These are phyloP conservation scores for Cordyceps cicadae DNA, from an alignment of 2,329 filamentous ascomycete genomes.

Conservation along the genomic window DNA sequence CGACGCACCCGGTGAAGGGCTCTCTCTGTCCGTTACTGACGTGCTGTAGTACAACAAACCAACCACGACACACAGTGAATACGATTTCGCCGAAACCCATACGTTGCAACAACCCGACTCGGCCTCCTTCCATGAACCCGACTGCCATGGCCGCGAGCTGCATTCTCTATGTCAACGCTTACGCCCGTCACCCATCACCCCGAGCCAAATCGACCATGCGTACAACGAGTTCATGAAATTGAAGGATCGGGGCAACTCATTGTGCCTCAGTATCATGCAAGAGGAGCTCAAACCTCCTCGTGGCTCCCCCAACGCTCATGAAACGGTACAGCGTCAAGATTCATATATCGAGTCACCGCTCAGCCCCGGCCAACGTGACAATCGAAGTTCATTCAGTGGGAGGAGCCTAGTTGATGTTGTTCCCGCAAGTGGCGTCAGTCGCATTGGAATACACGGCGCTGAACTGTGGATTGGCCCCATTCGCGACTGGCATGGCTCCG, in stretches of 20 bases:
- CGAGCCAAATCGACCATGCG: conserved; percentile 33
- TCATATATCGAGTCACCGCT: conserved; percentile 24
- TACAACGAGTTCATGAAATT: conserved; percentile 37
- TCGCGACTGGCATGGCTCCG: conserved; percentile 35
- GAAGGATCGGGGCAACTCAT: conserved; percentile 29
- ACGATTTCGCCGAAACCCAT: neutral
- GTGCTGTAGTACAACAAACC: conserved; percentile 3
- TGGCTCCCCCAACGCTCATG: conserved; percentile 16
- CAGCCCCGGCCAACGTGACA: conserved; percentile 25
- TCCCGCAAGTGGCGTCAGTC: conserved; percentile 18
- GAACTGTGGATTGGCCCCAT: conserved; percentile 32
- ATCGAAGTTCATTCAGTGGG: conserved; percentile 30
- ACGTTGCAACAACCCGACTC: conserved; percentile 16
- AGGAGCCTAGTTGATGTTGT: conserved; percentile 27
- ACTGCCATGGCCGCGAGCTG: conserved; percentile 28
- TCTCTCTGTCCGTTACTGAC: conserved; percentile 13
- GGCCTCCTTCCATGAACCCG: conserved; percentile 22
- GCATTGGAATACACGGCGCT: conserved; percentile 15
- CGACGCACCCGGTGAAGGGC: neutral
- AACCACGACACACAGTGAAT: neutral
- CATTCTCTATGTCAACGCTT: conserved; percentile 28
- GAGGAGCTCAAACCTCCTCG: conserved; percentile 29
- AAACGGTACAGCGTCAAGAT: conserved; percentile 20
- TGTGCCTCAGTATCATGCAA: conserved; percentile 33
- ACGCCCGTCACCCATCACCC: conserved; percentile 23